Evolutionary conservation across 176 grass and related monocot species (phyloP).

Genomic region (Raddia distichophylla): DNA sequence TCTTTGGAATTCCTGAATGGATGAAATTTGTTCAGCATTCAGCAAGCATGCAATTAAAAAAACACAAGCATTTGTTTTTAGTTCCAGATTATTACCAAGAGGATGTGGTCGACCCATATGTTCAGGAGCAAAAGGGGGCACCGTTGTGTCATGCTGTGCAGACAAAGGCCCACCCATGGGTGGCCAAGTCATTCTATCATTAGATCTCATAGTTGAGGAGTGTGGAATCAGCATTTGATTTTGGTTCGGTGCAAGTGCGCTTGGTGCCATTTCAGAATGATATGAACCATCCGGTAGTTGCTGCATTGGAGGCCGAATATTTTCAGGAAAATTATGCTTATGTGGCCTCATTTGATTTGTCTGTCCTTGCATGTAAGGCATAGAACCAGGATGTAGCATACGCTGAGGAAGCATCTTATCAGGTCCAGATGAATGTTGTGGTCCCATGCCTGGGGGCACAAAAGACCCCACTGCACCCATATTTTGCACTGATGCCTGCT

Average conservation of each 20-base stretch:
- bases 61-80: constrained; percentile 36
- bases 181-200: constrained; percentile 50
- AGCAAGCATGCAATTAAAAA: constrained; percentile 34
- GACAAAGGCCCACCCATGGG: constrained; percentile 47
- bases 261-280: constrained; percentile 51
- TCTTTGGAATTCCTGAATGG: constrained; percentile 42
- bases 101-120: constrained; percentile 42
- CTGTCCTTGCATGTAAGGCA: constrained; percentile 43
- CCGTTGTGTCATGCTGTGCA: constrained; percentile 36
- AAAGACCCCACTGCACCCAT: constrained; percentile 30
- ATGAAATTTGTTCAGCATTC: constrained; percentile 37
- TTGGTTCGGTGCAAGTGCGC: constrained; percentile 30
- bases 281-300: constrained; percentile 43
- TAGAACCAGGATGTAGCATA: constrained; percentile 42
- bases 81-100: constrained; percentile 51
- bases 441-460: constrained; percentile 37
- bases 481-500: constrained; percentile 47
- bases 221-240: constrained; percentile 42
- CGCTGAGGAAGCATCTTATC: constrained; percentile 53
- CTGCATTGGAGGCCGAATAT: constrained; percentile 37
- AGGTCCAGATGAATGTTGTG: constrained; percentile 41
- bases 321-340: constrained; percentile 48
- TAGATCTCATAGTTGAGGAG: constrained; percentile 34
- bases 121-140: constrained; percentile 63
- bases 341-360: constrained; percentile 55